phyloP scores from a whole-genome alignment of 345 rosid species.

The Melaleuca quinquenervia region DNA sequence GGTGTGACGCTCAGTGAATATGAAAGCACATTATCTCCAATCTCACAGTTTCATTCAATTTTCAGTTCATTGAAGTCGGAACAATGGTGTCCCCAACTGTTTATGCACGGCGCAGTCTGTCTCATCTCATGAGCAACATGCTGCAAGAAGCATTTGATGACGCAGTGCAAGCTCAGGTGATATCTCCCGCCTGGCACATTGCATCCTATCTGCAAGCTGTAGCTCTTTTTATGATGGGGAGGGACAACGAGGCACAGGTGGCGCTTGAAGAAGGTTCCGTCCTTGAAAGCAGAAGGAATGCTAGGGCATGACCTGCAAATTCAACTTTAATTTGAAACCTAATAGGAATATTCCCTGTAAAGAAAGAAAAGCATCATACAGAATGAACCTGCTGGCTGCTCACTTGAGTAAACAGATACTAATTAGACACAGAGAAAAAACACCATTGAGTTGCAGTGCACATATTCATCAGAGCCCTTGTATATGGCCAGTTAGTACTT shows the following conservation, averaged over 20 bases:
- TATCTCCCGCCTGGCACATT: slow-evolving; percentile 76
- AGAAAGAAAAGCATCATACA: neutral
- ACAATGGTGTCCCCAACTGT: slow-evolving; percentile 88
- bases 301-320: slow-evolving; percentile 4
- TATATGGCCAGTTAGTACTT: neutral
- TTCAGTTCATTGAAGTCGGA: slow-evolving; percentile 79
- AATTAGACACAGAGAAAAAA: neutral
- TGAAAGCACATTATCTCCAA: neutral
- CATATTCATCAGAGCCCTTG: neutral
- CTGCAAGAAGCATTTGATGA: slow-evolving; percentile 70
- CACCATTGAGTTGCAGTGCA: neutral
- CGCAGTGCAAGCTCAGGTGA: slow-evolving; percentile 78
- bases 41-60: neutral
- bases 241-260: slow-evolving; percentile 64
- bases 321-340: neutral
- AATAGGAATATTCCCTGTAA: neutral
- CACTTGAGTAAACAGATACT: neutral
- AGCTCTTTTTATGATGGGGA: slow-evolving; percentile 46
- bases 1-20: neutral
- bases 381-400: neutral
- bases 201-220: slow-evolving; percentile 88
- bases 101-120: slow-evolving; percentile 72
- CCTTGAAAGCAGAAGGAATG: slow-evolving; percentile 48
- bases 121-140: slow-evolving; percentile 66
- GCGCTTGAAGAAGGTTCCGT: slow-evolving; percentile 68